phyloP scores from a whole-genome alignment of 1,139 yeast species.

The Candida sp. region DNA sequence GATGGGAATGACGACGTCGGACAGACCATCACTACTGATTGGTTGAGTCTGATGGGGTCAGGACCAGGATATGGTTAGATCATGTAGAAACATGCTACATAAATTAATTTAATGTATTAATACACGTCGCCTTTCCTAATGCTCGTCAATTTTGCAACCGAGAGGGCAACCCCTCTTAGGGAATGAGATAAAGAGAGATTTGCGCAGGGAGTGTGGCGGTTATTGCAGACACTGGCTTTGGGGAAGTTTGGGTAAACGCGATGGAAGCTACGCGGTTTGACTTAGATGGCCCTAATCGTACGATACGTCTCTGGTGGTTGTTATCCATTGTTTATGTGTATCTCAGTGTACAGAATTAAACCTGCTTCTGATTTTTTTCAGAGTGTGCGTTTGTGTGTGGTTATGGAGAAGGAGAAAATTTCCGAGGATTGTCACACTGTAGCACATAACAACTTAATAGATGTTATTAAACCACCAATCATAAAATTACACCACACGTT shows the following conservation, averaged over 20 bases:
- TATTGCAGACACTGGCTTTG: no score
- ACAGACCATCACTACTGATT: conserved; percentile 24
- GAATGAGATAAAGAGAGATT: no score
- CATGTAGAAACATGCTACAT: neutral
- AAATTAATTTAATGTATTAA: neutral
- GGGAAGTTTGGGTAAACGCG: no score
- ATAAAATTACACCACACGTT: no score
- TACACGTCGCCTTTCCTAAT: neutral
- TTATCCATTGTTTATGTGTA: no score
- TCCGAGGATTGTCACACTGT: neutral
- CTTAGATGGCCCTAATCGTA: no score
- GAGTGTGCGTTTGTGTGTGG: neutral
- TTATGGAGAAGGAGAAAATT: neutral
- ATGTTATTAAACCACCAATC: no score
- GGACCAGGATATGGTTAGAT: conserved; percentile 35
- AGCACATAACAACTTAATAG: neutral
- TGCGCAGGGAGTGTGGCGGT: no score
- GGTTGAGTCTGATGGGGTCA: conserved; percentile 42
- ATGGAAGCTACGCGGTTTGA: no score
- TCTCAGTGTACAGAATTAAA: no score
- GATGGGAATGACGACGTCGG: conserved; percentile 10
- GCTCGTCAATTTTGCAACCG: neutral
- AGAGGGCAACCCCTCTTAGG: no score
- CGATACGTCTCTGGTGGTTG: no score
- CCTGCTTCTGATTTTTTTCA: neutral